These are phyloP conservation scores for Simplicillium aogashimaense DNA, from an alignment of 2,329 filamentous ascomycete genomes.

Conservation along the genomic window DNA sequence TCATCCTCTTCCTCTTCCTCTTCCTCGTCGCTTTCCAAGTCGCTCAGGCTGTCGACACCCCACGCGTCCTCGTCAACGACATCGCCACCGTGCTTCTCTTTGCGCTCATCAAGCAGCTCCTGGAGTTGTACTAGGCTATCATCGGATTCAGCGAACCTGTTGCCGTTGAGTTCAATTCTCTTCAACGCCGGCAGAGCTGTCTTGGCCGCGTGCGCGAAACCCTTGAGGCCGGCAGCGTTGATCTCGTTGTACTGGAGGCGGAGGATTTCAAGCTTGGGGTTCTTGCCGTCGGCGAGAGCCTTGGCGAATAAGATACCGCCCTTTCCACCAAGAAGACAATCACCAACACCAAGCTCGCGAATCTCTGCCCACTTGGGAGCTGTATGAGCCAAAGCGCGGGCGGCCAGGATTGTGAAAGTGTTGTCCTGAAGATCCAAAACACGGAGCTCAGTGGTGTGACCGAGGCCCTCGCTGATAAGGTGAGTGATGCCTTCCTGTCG, in stretches of 20 bases:
- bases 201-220: conserved; percentile 58
- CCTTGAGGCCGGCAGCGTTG: conserved; percentile 62
- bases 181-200: conserved; percentile 63
- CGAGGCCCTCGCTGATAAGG: conserved; percentile 70
- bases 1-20: conserved; percentile 60
- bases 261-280: conserved; percentile 69
- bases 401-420: conserved; percentile 79
- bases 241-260: conserved; percentile 94
- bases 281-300: conserved; percentile 65
- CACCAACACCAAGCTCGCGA: conserved; percentile 77
- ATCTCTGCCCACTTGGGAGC: conserved; percentile 66
- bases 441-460: conserved; percentile 56
- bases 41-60: conserved; percentile 78
- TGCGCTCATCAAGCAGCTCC: conserved; percentile 64
- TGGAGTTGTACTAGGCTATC: conserved; percentile 57
- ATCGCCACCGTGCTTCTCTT: conserved; percentile 60
- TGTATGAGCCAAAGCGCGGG: conserved; percentile 66
- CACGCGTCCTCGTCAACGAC: conserved; percentile 67
- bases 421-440: conserved; percentile 94
- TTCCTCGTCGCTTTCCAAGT: conserved; percentile 64
- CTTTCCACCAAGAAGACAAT: conserved; percentile 72
- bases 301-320: conserved; percentile 66
- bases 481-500: conserved; percentile 83
- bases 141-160: conserved; percentile 87
- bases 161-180: conserved; percentile 90